Base-by-base conservation (phyloP, 1,139 yeast species). In the Hemisphaericaspora xylanilytica region DNA sequence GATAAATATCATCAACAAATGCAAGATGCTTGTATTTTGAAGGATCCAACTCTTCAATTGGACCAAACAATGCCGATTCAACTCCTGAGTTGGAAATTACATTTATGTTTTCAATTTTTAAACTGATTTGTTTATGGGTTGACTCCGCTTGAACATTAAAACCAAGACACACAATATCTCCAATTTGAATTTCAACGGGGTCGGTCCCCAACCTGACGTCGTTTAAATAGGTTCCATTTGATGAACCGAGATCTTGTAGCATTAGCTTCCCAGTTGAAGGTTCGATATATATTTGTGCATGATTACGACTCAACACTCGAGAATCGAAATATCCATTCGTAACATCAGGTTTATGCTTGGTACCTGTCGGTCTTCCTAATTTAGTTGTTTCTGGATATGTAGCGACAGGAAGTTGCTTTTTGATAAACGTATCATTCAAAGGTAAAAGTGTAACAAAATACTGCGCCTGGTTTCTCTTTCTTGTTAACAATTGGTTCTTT, bases 281-380 rank as follows among this genome's bases (percentile, higher is more conserved):
- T 50, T 85, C 90, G 30, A 89, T 81, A 69, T 80, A 87, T 46
- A 92, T 67, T 51, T 87, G 92, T 0, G 99, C 99, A 63, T 92
- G 99, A 53, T 86, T 92, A 48, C 99, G 71, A 33, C 95, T 84
- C 37, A 92, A 73, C 11, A 94, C 98, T 28, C 98, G 70, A 7
- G 97, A 88, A 58, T 92, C 98, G 56, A 92, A 92, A 59, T 78
- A 90, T 0, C 98, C 98, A 58, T 94, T 94, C 30, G 85, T 82
- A 6, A 84, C 77, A 41, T 82, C 79, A 9, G 95, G 90, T 47
- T 76, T 75, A 37, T 85, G 78, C 50, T 79, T 84, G 13, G 85
- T 78, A 41, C 85, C 88, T 39, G 83, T 73, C 6, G 86, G 98
- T 40, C 99, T 75, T 1, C 99, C 98, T 18, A 92, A 70, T 54